These are phyloP conservation scores for Coprinopsis cinerea DNA, from an alignment of 768 basidiomycete genomes.

Conservation along the genomic window DNA sequence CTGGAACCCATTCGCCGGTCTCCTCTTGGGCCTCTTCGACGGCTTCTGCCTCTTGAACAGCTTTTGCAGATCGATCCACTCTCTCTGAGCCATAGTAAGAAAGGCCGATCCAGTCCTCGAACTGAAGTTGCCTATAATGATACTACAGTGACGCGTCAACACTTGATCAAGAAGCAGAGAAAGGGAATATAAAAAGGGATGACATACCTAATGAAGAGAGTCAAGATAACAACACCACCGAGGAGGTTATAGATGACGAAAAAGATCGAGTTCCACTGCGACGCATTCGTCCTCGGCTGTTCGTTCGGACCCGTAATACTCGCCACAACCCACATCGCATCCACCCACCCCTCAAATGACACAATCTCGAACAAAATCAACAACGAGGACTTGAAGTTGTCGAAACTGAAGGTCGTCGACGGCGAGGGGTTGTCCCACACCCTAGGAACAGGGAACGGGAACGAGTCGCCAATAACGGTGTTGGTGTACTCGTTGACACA, in stretches of 20 bases:
- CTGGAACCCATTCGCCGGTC: constrained; percentile 50
- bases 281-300: constrained; percentile 68
- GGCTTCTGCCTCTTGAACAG: constrained; percentile 83
- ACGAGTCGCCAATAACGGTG: constrained; percentile 53
- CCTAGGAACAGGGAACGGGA: constrained; percentile 72
- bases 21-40: constrained; percentile 67
- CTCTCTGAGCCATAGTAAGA: constrained; percentile 78
- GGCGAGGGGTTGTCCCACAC: constrained; percentile 87
- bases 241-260: constrained; percentile 89
- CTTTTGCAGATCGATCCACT: constrained; percentile 93
- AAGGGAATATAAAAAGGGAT: neutral
- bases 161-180: neutral
- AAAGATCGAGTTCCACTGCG: constrained; percentile 83
- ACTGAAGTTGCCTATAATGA: constrained; percentile 93
- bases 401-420: constrained; percentile 84
- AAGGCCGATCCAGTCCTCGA: constrained; percentile 82
- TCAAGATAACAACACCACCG: constrained; percentile 85
- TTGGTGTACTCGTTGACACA: constrained; percentile 75
- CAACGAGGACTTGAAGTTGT: constrained; percentile 75
- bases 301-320: constrained; percentile 62
- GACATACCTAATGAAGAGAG: constrained; percentile 81
- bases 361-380: constrained; percentile 96
- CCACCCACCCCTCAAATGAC: constrained; percentile 95
- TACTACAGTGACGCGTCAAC: constrained; percentile 42
- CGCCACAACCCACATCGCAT: constrained; percentile 80